phyloP scores from a whole-genome alignment of 2,329 filamentous ascomycete genomes.

The Ustilaginoidea virens region DNA sequence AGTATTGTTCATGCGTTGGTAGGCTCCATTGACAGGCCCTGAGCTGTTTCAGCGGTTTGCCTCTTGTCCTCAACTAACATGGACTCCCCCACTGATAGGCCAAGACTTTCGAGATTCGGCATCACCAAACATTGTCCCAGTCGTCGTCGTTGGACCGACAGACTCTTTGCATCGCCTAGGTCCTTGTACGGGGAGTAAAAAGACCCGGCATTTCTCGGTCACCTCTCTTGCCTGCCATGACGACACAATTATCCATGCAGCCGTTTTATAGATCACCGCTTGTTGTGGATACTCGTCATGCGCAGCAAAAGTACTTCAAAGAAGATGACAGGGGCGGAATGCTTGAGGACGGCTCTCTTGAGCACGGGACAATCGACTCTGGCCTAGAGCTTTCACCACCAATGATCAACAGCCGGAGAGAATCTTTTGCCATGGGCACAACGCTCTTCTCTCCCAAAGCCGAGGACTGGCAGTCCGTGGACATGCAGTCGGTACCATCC shows the following conservation, averaged over 20 bases:
- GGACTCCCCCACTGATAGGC: too few species aligned
- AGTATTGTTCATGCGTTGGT: too few species aligned
- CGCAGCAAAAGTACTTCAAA: slow-evolving; percentile 38
- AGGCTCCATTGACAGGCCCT: too few species aligned
- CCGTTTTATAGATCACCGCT: slow-evolving; percentile 34
- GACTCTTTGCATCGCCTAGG: neutral
- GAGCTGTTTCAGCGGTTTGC: too few species aligned
- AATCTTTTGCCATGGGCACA: slow-evolving; percentile 42
- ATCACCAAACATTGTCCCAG: too few species aligned
- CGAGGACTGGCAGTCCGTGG: slow-evolving; percentile 47
- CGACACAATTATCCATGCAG: slow-evolving; percentile 34
- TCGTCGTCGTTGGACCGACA: too few species aligned
- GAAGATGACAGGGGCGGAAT: slow-evolving; percentile 42
- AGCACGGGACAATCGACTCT: slow-evolving; percentile 43
- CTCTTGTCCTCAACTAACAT: too few species aligned
- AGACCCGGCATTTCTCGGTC: neutral
- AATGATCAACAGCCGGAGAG: slow-evolving; percentile 46
- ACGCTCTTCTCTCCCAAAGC: slow-evolving; percentile 50
- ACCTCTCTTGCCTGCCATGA: slow-evolving; percentile 23
- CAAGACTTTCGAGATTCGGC: too few species aligned
- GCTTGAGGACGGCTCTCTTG: slow-evolving; percentile 44
- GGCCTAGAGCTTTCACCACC: slow-evolving; percentile 47
- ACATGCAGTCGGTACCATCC: slow-evolving; percentile 48
- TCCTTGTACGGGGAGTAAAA: neutral
- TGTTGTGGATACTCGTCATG: slow-evolving; percentile 36